Evolutionary conservation across 2,329 filamentous ascomycete species (phyloP).

Genomic region (Tolypocladium capitatum): DNA sequence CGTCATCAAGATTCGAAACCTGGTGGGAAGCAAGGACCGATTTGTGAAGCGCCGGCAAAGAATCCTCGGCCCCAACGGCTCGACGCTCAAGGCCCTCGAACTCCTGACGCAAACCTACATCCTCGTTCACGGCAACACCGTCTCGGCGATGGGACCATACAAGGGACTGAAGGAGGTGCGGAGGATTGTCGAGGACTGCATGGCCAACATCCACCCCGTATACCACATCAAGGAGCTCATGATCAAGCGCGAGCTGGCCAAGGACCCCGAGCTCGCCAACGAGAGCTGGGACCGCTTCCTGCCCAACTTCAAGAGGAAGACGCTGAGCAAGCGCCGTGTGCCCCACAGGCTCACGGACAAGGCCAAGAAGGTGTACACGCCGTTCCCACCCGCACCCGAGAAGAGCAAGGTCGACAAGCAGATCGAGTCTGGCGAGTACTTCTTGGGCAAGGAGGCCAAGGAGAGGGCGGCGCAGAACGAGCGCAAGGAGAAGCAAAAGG

Average conservation of each 20-base stretch:
- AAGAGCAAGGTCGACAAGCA: slow-evolving; percentile 98
- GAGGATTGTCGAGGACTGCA: slow-evolving; percentile 83
- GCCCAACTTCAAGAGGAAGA: slow-evolving; percentile 93
- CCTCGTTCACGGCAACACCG: slow-evolving; percentile 92
- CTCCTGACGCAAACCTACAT: slow-evolving; percentile 86
- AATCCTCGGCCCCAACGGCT: slow-evolving; percentile 81
- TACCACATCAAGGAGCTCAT: slow-evolving; percentile 67
- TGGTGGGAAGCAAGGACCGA: slow-evolving; percentile 85
- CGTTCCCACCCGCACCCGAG: slow-evolving; percentile 91
- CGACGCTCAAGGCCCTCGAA: slow-evolving; percentile 87
- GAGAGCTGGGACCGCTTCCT: slow-evolving; percentile 96
- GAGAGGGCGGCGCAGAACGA: slow-evolving; percentile 69
- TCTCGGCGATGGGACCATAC: slow-evolving; percentile 80
- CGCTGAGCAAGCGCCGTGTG: slow-evolving; percentile 67
- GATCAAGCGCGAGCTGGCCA: slow-evolving; percentile 85
- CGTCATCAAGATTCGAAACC: slow-evolving; percentile 85
- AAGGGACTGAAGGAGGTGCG: slow-evolving; percentile 90
- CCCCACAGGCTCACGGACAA: slow-evolving; percentile 88
- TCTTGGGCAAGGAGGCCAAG: slow-evolving; percentile 84
- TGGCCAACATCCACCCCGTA: slow-evolving; percentile 94
- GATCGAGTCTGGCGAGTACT: slow-evolving; percentile 97
- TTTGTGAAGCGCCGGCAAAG: slow-evolving; percentile 92
- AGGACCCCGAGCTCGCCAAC: slow-evolving; percentile 71
- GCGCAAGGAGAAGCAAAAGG: slow-evolving; percentile 69
- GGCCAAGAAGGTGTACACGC: slow-evolving; percentile 85